Conservation (phyloP, 768 basidiomycete genomes). For the Serendipita sp. region DNA sequence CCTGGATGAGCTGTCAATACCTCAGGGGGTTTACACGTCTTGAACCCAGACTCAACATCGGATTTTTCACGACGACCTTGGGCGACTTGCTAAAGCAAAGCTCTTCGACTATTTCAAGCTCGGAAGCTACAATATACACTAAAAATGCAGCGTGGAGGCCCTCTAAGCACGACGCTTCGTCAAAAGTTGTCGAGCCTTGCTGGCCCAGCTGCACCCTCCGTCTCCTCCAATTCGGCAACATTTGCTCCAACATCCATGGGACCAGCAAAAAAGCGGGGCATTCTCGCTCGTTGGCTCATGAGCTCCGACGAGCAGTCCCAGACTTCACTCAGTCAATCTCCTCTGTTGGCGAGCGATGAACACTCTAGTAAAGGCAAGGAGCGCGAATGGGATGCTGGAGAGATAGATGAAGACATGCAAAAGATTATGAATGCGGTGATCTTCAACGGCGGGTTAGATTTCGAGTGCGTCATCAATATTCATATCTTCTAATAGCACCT, state of each 20-base stretch:
- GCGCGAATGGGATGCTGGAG: slow-evolving; percentile 4
- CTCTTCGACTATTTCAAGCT: not conserved
- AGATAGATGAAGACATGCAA: slow-evolving; percentile 31
- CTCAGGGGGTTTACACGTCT: no score
- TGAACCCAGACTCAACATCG: no score
- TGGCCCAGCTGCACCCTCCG: not conserved
- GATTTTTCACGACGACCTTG: no score
- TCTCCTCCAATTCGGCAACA: not conserved
- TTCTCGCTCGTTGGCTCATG: slow-evolving; percentile 1
- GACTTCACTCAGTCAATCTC: not conserved
- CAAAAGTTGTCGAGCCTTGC: slow-evolving; percentile 4
- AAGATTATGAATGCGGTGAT: slow-evolving; percentile 56
- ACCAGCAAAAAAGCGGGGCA: not conserved
- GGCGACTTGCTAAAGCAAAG: no score
- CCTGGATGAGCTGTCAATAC: no score
- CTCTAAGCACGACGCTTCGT: not conserved
- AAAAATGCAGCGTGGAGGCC: not conserved
- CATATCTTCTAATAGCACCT: not conserved
- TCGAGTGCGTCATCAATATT: slow-evolving; percentile 46
- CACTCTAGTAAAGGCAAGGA: not conserved
- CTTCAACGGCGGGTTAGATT: slow-evolving; percentile 81
- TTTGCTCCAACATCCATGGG: slow-evolving; percentile 2
- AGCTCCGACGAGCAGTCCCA: not conserved
- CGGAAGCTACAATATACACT: not conserved
- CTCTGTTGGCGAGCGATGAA: not conserved